phyloP scores from a whole-genome alignment of 495 filamentous ascomycete species.

The Cercophora sp. region DNA sequence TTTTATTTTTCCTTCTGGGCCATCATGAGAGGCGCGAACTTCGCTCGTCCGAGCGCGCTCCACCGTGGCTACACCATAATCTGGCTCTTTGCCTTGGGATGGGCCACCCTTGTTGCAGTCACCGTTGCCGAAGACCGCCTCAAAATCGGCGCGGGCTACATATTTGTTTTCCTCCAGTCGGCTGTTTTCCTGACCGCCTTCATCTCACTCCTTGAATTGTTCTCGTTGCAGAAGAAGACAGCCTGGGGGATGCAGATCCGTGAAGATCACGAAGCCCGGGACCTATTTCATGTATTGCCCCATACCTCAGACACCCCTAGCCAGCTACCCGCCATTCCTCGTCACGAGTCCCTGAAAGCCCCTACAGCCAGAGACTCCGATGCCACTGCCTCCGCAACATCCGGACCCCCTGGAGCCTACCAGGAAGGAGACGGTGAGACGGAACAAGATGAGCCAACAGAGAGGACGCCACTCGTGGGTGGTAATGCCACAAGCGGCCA shows the following conservation, averaged over 20 bases:
- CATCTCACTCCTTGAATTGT: slow-evolving; percentile 73
- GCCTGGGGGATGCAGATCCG: slow-evolving; percentile 54
- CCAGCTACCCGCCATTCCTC: slow-evolving; percentile 22
- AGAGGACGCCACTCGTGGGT: slow-evolving; percentile 73
- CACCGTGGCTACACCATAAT: slow-evolving; percentile 74
- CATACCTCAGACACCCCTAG: slow-evolving; percentile 26
- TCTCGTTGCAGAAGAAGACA: slow-evolving; percentile 67
- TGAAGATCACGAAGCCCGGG: slow-evolving; percentile 43
- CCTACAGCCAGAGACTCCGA: slow-evolving; percentile 16
- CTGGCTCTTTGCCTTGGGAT: slow-evolving; percentile 76
- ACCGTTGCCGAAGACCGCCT: slow-evolving; percentile 71
- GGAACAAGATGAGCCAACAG: slow-evolving; percentile 58
- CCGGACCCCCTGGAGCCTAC: slow-evolving; percentile 17
- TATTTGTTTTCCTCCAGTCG: slow-evolving; percentile 74
- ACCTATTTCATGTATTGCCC: slow-evolving; percentile 28
- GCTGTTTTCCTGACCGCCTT: slow-evolving; percentile 69
- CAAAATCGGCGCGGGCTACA: slow-evolving; percentile 73
- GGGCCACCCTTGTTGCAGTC: slow-evolving; percentile 65
- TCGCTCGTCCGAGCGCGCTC: slow-evolving; percentile 79
- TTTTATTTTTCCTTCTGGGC: slow-evolving; percentile 83
- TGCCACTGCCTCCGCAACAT: background rate
- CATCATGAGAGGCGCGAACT: slow-evolving; percentile 75
- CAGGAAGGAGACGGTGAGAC: slow-evolving; percentile 43
- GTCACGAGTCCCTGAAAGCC: slow-evolving; percentile 13
- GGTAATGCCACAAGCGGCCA: slow-evolving; percentile 35